Conservation (phyloP, 1,284 basidiomycete species). For the Meripilus lineatus region DNA sequence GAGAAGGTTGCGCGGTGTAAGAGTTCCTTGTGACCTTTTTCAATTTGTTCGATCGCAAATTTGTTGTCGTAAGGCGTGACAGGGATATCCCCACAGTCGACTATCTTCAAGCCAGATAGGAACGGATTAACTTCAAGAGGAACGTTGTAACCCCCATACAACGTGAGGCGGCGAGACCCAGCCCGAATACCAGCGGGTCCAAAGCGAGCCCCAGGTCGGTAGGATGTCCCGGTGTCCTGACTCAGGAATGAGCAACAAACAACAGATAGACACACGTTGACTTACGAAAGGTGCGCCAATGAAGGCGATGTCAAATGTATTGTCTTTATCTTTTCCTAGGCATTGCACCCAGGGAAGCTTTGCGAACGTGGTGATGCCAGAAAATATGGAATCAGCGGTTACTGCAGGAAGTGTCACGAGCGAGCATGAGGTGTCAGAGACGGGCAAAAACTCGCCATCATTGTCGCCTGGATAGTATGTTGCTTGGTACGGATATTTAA, state of each 20-base stretch:
- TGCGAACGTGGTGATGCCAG: slow-evolving; percentile 72
- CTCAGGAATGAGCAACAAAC: slow-evolving; percentile 2
- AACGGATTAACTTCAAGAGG: slow-evolving; percentile 68
- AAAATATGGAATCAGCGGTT: slow-evolving; percentile 67
- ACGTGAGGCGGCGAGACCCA: slow-evolving; percentile 66
- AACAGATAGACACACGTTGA: slow-evolving; percentile 15
- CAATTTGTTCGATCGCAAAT: slow-evolving; percentile 69
- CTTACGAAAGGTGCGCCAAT: slow-evolving; percentile 74
- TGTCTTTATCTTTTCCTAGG: slow-evolving; percentile 50
- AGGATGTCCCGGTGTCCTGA: slow-evolving; percentile 71
- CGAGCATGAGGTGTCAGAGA: not conserved
- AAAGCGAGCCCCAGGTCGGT: slow-evolving; percentile 75
- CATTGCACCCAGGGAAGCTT: slow-evolving; percentile 73
- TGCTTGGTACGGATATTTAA: slow-evolving; percentile 57
- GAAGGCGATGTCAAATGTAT: slow-evolving; percentile 70
- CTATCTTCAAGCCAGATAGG: slow-evolving; percentile 52
- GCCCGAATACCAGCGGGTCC: slow-evolving; percentile 74
- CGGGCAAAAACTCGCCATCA: slow-evolving; percentile 43
- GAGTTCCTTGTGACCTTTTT: slow-evolving; percentile 58
- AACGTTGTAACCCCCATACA: slow-evolving; percentile 75
- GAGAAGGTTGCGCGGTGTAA: slow-evolving; percentile 57
- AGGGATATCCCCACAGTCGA: slow-evolving; percentile 67
- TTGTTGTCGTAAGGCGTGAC: slow-evolving; percentile 66
- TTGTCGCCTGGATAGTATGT: slow-evolving; percentile 44
- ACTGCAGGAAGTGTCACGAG: slow-evolving; percentile 32